Conservation (phyloP, 495 filamentous ascomycete species). For the Chaetomium cochliodes region DNA sequence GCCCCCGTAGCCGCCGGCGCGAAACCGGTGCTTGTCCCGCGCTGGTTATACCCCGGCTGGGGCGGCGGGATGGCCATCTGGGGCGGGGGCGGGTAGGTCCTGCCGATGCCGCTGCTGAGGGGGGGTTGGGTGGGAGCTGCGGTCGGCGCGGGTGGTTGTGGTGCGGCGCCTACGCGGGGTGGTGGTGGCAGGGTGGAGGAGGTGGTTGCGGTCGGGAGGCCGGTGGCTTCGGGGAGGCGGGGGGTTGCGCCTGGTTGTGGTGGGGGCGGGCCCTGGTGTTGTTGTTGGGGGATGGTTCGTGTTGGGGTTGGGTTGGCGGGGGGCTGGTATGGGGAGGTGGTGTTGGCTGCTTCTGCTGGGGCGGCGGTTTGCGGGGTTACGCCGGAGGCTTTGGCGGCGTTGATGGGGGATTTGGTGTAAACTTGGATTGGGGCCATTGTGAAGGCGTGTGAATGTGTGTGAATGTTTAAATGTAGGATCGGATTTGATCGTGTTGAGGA, state of each 20-base stretch:
- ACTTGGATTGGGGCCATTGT: conserved; percentile 59
- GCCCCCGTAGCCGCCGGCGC: not conserved
- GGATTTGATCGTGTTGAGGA: not conserved
- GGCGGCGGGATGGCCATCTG: conserved; percentile 45
- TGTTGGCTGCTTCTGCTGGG: conserved; percentile 24
- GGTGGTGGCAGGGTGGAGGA: conserved; percentile 2
- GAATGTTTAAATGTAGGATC: not conserved
- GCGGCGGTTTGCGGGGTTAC: conserved; percentile 52
- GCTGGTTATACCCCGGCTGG: conserved; percentile 35
- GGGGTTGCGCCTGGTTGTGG: conserved; percentile 58
- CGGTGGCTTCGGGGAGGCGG: conserved; percentile 23
- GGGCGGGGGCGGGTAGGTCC: conserved; percentile 41
- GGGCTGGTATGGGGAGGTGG: conserved; percentile 30
- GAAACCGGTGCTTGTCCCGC: conserved; percentile 28
- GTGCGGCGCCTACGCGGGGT: not conserved
- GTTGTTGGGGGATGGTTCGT: conserved; percentile 27
- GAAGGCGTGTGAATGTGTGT: conserved; percentile 1
- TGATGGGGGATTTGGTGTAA: conserved; percentile 61
- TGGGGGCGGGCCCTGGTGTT: conserved; percentile 45
- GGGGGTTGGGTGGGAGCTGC: conserved; percentile 57
- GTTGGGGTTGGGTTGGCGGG: conserved; percentile 34
- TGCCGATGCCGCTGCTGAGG: conserved; percentile 26
- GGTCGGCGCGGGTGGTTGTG: conserved; percentile 19
- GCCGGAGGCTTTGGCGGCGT: conserved; percentile 50
- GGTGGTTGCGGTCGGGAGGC: not conserved